These are phyloP conservation scores for Cyclospora cayetanensis DNA, from an alignment of 169 alveolate species.

Conservation along the genomic window DNA sequence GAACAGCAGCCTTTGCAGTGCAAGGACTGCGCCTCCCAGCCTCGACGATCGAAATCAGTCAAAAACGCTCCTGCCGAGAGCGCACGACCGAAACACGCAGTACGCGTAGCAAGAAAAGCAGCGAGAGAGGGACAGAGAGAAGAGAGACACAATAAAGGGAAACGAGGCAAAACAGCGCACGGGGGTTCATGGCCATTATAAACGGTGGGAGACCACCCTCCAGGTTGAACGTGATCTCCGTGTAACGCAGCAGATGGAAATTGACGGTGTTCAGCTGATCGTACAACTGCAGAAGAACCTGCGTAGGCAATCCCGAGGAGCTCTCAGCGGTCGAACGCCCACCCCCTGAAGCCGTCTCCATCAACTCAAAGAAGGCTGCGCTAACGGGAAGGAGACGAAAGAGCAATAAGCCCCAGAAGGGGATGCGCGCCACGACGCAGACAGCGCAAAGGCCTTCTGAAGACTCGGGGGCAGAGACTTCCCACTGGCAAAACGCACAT, in stretches of 20 bases:
- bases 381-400: conserved; percentile 66
- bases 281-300: conserved; percentile 39
- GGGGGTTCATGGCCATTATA: conserved; percentile 33
- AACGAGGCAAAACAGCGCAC: neutral
- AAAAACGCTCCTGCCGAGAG: no score
- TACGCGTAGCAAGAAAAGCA: no score
- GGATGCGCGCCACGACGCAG: conserved; percentile 58
- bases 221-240: conserved; percentile 63
- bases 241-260: conserved; percentile 57
- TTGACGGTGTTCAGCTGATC: conserved; percentile 55
- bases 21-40: no score
- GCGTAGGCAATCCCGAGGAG: conserved; percentile 16
- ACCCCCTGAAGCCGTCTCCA: neutral
- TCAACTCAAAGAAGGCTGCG: conserved; percentile 52
- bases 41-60: no score
- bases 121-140: no score
- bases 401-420: conserved; percentile 67
- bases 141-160: neutral
- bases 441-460: conserved; percentile 57
- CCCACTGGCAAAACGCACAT: no score
- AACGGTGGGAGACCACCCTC: conserved; percentile 65
- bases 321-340: neutral
- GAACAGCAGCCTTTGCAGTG: no score
- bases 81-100: no score
- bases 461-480: conserved; percentile 12